phyloP scores from a whole-genome alignment of 2,329 filamentous ascomycete species.

The Coleophoma crateriformis region DNA sequence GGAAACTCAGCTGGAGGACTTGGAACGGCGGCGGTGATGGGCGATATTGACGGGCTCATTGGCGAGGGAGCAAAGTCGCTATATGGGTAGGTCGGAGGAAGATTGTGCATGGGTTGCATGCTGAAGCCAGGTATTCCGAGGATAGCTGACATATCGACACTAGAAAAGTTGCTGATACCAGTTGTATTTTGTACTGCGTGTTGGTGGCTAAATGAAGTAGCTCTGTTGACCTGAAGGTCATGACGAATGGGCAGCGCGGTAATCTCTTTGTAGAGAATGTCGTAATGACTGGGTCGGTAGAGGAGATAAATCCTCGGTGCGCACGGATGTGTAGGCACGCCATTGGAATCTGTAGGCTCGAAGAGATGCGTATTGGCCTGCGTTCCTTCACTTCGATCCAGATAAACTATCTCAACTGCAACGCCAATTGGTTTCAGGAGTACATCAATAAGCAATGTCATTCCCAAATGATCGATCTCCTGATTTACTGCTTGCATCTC shows the following conservation, averaged over 20 bases:
- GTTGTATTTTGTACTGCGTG: conserved; percentile 35
- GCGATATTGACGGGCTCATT: conserved; percentile 20
- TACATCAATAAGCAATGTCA: conserved; percentile 71
- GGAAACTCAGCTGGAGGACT: not conserved
- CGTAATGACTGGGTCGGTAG: conserved; percentile 82
- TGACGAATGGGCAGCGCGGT: conserved; percentile 14
- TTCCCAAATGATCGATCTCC: conserved; percentile 88
- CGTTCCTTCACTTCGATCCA: conserved; percentile 77
- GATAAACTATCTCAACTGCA: conserved; percentile 81
- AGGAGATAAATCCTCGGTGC: conserved; percentile 51
- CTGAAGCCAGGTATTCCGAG: conserved; percentile 23
- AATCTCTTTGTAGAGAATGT: conserved; percentile 73
- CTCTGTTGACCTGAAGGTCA: conserved; percentile 48
- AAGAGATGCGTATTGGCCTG: conserved; percentile 57
- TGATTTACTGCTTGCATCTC: conserved; percentile 64
- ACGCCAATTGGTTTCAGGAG: conserved; percentile 75
- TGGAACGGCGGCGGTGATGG: conserved; percentile 13
- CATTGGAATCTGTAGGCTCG: conserved; percentile 34
- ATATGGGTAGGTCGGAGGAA: conserved; percentile 13
- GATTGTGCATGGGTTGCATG: conserved; percentile 14
- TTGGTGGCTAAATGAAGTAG: conserved; percentile 39
- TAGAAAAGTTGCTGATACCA: conserved; percentile 29
- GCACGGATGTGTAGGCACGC: conserved; percentile 25
- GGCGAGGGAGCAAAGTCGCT: conserved; percentile 19
- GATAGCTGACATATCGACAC: conserved; percentile 17